A percentile compares a stretch with the other conserved stretches of the same genome.
Evolutionary conservation across 2,329 filamentous ascomycete species (phyloP).

Genomic region (Aspergillus sp.): DNA sequence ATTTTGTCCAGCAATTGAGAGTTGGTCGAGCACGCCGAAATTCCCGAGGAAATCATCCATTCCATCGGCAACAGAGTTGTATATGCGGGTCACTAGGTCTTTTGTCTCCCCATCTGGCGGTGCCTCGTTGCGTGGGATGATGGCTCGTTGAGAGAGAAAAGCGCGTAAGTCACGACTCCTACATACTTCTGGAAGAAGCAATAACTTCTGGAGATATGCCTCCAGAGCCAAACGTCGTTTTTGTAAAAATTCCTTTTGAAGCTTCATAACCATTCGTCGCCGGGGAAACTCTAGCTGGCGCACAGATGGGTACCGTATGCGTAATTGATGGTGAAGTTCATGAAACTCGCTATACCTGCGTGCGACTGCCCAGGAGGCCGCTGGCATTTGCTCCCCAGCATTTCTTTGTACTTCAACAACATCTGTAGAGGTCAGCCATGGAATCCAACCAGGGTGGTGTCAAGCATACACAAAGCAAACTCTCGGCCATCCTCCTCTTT

Average conservation of each 20-base stretch:
- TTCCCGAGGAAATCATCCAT: slow-evolving; percentile 98
- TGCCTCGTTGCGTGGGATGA: slow-evolving; percentile 63
- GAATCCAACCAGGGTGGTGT: not conserved
- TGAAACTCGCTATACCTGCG: slow-evolving; percentile 96
- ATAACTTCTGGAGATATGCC: slow-evolving; percentile 76
- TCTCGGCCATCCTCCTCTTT: slow-evolving; percentile 90
- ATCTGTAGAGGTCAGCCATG: slow-evolving; percentile 47
- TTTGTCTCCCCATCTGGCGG: slow-evolving; percentile 65
- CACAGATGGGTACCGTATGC: slow-evolving; percentile 81
- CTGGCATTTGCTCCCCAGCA: slow-evolving; percentile 92
- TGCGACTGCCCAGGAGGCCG: slow-evolving; percentile 92
- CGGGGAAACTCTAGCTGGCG: slow-evolving; percentile 88
- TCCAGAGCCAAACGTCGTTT: slow-evolving; percentile 83
- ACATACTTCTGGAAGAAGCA: slow-evolving; percentile 88
- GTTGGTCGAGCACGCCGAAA: slow-evolving; percentile 90
- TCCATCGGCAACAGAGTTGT: slow-evolving; percentile 94
- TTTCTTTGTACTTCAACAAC: slow-evolving; percentile 87
- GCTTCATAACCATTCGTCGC: slow-evolving; percentile 89
- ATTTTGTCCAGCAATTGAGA: slow-evolving; percentile 89
- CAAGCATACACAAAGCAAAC: slow-evolving; percentile 71
- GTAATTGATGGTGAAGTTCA: slow-evolving; percentile 85
- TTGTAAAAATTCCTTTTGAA: slow-evolving; percentile 92
- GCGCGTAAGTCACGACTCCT: slow-evolving; percentile 87
- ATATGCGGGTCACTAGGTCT: slow-evolving; percentile 88
- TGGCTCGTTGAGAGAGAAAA: slow-evolving; percentile 84